phyloP scores from a whole-genome alignment of 192 early-diverging fungal genomes.

The Podila verticillata region DNA sequence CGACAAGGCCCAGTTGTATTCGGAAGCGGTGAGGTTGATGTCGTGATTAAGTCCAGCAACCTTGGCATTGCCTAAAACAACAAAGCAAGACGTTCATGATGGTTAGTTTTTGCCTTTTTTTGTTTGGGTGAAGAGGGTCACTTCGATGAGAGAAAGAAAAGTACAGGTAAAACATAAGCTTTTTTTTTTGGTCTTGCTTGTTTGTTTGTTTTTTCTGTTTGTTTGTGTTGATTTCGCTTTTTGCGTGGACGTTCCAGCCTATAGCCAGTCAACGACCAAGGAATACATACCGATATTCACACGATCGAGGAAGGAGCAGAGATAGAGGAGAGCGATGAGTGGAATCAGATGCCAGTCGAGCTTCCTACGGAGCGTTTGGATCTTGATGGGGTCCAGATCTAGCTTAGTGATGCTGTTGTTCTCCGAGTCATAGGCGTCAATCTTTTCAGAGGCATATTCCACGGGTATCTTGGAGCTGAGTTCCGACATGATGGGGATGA shows the following conservation, averaged over 20 bases:
- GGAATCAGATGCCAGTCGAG: constrained; percentile 74
- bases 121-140: background rate
- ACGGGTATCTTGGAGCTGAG: constrained; percentile 10
- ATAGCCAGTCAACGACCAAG: background rate
- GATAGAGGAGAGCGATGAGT: constrained; percentile 70
- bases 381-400: constrained; percentile 16
- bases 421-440: constrained; percentile 12
- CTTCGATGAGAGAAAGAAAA: no score
- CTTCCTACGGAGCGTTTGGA: constrained; percentile 60
- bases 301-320: constrained; percentile 78
- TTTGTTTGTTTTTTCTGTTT: background rate
- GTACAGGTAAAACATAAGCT: background rate
- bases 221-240: background rate
- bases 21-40: constrained; percentile 48
- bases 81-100: background rate
- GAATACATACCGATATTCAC: constrained; percentile 42
- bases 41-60: constrained; percentile 59
- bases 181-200: background rate
- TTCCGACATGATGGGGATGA: background rate
- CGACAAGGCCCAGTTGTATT: constrained; percentile 71
- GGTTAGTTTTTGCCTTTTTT: no score
- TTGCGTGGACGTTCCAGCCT: no score
- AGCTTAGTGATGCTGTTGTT: background rate
- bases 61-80: constrained; percentile 64
- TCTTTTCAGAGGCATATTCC: constrained; percentile 13